Percentiles rank a stretch among this genome's conserved stretches.
phyloP scores from a whole-genome alignment of 768 basidiomycete genomes.

The Agrocybe pediades region DNA sequence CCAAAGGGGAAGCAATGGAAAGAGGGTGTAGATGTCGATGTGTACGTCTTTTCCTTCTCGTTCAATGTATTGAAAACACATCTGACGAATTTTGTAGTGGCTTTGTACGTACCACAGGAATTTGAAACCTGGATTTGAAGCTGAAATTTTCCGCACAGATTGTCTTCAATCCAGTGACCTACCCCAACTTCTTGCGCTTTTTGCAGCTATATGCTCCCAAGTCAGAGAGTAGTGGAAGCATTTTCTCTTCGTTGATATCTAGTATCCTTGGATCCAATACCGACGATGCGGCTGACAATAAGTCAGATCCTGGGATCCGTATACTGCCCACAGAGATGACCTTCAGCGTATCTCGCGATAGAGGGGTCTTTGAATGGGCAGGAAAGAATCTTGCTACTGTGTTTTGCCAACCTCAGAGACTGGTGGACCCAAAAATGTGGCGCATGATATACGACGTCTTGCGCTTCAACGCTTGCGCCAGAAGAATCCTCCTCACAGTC shows the following conservation, averaged over 20 bases:
- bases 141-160: slow-evolving; percentile 42
- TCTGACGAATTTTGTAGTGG: slow-evolving; percentile 37
- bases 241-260: slow-evolving; percentile 10
- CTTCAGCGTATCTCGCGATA: slow-evolving; percentile 73
- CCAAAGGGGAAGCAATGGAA: slow-evolving; percentile 34
- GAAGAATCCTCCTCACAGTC: slow-evolving; percentile 41
- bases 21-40: slow-evolving; percentile 61
- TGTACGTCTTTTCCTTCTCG: slow-evolving; percentile 44
- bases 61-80: not conserved
- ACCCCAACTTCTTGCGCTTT: slow-evolving; percentile 80
- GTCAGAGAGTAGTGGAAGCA: not conserved
- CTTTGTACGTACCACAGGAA: slow-evolving; percentile 45
- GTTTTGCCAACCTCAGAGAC: slow-evolving; percentile 65
- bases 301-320: slow-evolving; percentile 40
- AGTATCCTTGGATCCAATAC: not conserved
- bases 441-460: slow-evolving; percentile 70
- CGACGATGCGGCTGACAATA: too few species aligned
- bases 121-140: not conserved
- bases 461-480: slow-evolving; percentile 72
- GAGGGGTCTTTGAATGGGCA: slow-evolving; percentile 76
- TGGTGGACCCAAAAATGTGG: slow-evolving; percentile 70
- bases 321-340: slow-evolving; percentile 73
- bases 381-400: slow-evolving; percentile 61
- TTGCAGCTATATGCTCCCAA: slow-evolving; percentile 39
- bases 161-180: slow-evolving; percentile 75